Percentiles rank a stretch among this genome's conserved stretches.
Conservation (phyloP, 2,329 filamentous ascomycete species). For the Aspergillus proliferans region DNA sequence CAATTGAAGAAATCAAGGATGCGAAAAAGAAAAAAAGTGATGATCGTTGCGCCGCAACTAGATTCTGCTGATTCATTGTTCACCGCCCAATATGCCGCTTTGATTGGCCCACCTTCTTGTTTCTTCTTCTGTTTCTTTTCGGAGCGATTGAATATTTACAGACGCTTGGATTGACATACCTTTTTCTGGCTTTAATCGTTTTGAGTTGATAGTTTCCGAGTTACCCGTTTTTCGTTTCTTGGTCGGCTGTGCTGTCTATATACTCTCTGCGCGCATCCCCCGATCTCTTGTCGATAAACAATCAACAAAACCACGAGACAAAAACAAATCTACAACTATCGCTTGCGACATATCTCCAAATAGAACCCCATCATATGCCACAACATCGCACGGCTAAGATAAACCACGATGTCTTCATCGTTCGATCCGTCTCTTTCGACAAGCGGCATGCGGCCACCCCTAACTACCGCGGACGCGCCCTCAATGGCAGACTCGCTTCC, state of each 20-base stretch:
- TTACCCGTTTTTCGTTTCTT: too few relatives aligned
- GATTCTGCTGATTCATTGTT: background rate
- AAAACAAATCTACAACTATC: background rate
- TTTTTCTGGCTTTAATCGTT: background rate
- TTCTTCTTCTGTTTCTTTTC: background rate
- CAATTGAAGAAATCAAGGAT: background rate
- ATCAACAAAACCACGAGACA: background rate
- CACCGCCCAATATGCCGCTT: background rate
- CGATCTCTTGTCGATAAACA: background rate
- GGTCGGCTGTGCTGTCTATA: too few relatives aligned
- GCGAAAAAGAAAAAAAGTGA: background rate
- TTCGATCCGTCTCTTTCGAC: conserved; percentile 55
- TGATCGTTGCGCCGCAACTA: conserved; percentile 25
- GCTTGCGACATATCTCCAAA: too few relatives aligned
- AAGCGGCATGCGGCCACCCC: conserved; percentile 47
- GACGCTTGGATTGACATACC: background rate
- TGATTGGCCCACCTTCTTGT: background rate
- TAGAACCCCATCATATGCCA: too few relatives aligned
- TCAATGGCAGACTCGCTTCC: conserved; percentile 67
- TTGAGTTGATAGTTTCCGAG: background rate
- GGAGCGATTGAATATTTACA: background rate
- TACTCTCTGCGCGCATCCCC: background rate
- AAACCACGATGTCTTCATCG: conserved; percentile 33
- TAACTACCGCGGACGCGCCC: conserved; percentile 47
- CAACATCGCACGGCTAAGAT: background rate